phyloP scores from a whole-genome alignment of 257 asterid genomes.

The Oldenlandia corymbosa region DNA sequence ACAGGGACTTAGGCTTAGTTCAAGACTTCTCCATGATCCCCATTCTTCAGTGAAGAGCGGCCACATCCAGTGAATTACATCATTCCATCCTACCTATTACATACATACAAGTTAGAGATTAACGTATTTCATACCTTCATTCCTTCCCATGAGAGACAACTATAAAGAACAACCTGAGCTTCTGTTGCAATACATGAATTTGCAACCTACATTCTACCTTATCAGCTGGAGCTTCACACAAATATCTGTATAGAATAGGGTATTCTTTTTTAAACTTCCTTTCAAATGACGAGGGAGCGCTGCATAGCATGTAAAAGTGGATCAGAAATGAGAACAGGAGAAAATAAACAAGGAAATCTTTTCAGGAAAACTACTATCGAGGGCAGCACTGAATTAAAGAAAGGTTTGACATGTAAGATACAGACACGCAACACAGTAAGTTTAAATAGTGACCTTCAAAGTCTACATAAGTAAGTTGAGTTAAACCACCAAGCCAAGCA shows the following conservation, averaged over 20 bases:
- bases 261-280: constrained; percentile 57
- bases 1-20: constrained; percentile 67
- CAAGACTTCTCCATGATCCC: constrained; percentile 87
- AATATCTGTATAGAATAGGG: constrained; percentile 75
- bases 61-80: constrained; percentile 97
- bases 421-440: not conserved
- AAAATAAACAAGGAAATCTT: not conserved
- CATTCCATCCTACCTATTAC: constrained; percentile 83
- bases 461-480: no score
- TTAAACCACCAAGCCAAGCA: not conserved
- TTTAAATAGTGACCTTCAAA: no score
- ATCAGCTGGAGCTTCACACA: constrained; percentile 69
- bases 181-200: not conserved
- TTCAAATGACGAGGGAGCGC: constrained; percentile 95
- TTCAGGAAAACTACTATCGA: not conserved
- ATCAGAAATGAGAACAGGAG: constrained; percentile 15
- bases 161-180: not conserved
- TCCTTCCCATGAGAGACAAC: constrained; percentile 5
- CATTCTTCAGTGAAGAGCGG: constrained; percentile 89
- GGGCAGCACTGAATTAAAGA: not conserved
- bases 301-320: constrained; percentile 29
- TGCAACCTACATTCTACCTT: constrained; percentile 35
- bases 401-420: not conserved
- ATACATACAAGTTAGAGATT: constrained; percentile 1
- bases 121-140: not conserved